Evolutionary conservation across 148 eudicot species (phyloP), one percentile per base, ranked within the genome.

Genomic region (Mesembryanthemum crystallinum): DNA sequence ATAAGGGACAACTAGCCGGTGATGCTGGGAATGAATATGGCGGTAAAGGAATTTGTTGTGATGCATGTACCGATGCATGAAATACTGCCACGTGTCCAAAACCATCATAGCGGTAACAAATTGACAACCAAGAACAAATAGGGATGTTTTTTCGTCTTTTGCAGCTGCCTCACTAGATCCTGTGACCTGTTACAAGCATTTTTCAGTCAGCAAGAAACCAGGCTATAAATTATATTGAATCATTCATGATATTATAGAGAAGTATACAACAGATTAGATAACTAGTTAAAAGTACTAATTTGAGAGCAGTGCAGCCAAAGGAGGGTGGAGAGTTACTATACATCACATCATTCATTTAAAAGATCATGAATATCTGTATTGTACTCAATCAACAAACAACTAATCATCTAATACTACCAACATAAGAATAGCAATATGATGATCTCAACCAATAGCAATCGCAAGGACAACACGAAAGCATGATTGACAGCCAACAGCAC

Each of bases 11-110:
- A 92, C 76, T 14, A 92, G 91, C 11, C 91, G 89, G 75, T 92
- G 97, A 73, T 92, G 97, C 57, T 88, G 92, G 65, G 97, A 92
- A 76, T 92, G 97, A 79, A 92, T 75, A 47, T 92, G 97, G 9
- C 84, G 86, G 77, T 92, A 91, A 55, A 89, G 52, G 62, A 87
- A 91, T 74, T 91, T 89, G 86, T 94, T 94, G n/a, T 84, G 89
- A 79, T 94, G 98, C 95, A 94, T 88, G 79, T 87, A 91, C 24
- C 98, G 82, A 57, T 94, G 98, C 96, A 90, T 87, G 80, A 94
- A 92, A 69, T 94, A 94, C 37, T 94, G 98, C 97, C 98, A 92
- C 11, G 98, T 90, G 58, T 94, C 98, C 43, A 94, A 72, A 23
- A 92, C 89, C 70, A 88, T 24, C 98, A 94, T 94, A 20, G 89